These are phyloP conservation scores for Mycena venus DNA, from an alignment of 768 basidiomycete genomes.

Conservation along the genomic window DNA sequence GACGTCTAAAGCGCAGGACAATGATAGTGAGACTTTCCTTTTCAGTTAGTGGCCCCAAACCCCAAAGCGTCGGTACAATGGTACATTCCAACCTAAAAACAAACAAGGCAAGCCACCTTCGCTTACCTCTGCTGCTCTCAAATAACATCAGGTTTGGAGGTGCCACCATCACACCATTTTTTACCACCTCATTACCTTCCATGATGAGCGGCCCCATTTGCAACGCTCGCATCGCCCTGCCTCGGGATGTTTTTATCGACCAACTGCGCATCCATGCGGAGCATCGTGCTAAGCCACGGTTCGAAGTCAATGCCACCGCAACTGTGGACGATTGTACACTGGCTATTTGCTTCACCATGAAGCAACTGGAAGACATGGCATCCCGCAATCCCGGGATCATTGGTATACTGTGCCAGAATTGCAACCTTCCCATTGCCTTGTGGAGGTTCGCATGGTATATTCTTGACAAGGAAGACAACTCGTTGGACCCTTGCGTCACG, in stretches of 20 bases:
- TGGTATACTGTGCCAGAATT: not conserved
- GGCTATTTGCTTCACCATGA: not conserved
- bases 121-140: no score
- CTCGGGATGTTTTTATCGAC: not conserved
- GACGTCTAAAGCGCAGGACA: no score
- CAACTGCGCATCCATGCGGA: not conserved
- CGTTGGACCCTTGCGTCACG: not conserved
- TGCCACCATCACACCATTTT: no score
- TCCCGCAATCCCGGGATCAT: not conserved
- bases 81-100: no score
- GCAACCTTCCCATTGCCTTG: not conserved
- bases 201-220: not conserved
- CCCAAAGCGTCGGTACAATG: no score
- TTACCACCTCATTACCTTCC: not conserved
- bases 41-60: no score
- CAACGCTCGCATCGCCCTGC: not conserved
- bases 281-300: no score
- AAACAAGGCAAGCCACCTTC: no score
- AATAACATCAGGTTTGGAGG: no score
- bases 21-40: no score
- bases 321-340: no score
- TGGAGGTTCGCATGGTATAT: not conserved
- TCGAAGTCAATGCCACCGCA: no score
- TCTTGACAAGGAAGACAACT: not conserved
- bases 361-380: not conserved